These are phyloP conservation scores for Pezicula carpinea DNA, from an alignment of 2,329 filamentous ascomycete species.

Conservation along the genomic window DNA sequence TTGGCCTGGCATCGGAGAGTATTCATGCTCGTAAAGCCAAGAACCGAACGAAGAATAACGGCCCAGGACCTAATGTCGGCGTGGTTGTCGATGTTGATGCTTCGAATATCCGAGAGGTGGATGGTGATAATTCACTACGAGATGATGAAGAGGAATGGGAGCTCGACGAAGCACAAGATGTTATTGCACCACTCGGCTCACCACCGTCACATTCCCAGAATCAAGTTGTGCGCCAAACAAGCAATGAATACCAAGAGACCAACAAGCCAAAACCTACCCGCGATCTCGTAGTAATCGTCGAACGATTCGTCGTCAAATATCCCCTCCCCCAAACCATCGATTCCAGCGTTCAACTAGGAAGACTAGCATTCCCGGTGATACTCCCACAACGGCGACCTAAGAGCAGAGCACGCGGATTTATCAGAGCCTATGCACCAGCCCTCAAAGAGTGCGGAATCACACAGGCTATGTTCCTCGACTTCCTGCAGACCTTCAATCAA, in stretches of 20 bases:
- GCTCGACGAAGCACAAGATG: constrained; percentile 3
- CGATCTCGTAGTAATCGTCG: too few species aligned
- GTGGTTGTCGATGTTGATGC: neutral
- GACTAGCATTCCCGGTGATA: constrained; percentile 40
- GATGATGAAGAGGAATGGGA: constrained; percentile 2
- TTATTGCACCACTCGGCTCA: neutral
- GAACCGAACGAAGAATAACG: constrained; percentile 1
- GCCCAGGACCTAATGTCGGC: neutral
- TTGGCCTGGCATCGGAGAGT: constrained; percentile 8
- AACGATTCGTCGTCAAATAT: too few species aligned
- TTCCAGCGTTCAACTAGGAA: neutral
- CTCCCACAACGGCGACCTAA: constrained; percentile 45
- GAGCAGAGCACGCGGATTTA: constrained; percentile 40
- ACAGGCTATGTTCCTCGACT: constrained; percentile 41
- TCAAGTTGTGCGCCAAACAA: neutral
- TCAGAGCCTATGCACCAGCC: constrained; percentile 44
- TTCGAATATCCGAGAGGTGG: neutral
- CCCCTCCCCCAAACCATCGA: neutral
- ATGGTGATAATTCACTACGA: neutral
- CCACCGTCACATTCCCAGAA: neutral
- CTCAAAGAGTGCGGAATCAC: constrained; percentile 40
- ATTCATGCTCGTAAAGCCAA: constrained; percentile 3
- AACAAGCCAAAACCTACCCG: too few species aligned
- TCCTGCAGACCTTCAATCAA: constrained; percentile 42
- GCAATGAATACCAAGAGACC: too few species aligned